Conservation (phyloP, 2,329 filamentous ascomycete species). For the Salinomyces thailandicus region DNA sequence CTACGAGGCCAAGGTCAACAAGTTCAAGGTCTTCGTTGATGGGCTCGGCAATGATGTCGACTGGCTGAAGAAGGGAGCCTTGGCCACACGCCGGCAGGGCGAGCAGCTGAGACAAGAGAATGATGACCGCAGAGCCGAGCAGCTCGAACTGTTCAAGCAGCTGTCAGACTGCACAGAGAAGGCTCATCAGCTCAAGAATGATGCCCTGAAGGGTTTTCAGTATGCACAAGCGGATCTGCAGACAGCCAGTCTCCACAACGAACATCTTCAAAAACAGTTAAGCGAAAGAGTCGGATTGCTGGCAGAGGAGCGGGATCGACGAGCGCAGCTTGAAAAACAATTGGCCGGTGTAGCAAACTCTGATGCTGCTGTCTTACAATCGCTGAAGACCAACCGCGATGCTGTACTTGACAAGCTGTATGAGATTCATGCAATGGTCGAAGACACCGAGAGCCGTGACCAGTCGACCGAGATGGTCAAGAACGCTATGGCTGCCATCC, state of each 20-base stretch:
- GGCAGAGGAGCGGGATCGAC: slow-evolving; percentile 15
- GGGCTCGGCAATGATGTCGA: slow-evolving; percentile 16
- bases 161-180: slow-evolving; percentile 8
- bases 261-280: slow-evolving; percentile 15
- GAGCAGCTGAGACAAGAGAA: slow-evolving; percentile 8
- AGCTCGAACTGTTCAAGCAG: slow-evolving; percentile 9
- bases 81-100: slow-evolving; percentile 4
- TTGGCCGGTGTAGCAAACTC: slow-evolving; percentile 4
- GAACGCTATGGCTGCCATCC: slow-evolving; percentile 11
- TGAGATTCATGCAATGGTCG: slow-evolving; percentile 11
- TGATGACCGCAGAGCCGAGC: slow-evolving; percentile 5
- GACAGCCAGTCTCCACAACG: slow-evolving; percentile 3
- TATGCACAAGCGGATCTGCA: slow-evolving; percentile 12
- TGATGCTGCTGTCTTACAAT: slow-evolving; percentile 4
- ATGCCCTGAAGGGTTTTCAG: slow-evolving; percentile 12
- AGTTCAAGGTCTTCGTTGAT: slow-evolving; percentile 16
- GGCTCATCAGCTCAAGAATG: slow-evolving; percentile 7
- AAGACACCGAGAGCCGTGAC: slow-evolving; percentile 4
- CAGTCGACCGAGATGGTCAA: slow-evolving; percentile 9
- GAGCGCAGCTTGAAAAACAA: slow-evolving; percentile 15
- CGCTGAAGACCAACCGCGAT: slow-evolving; percentile 10
- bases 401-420: slow-evolving; percentile 16
- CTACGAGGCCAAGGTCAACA: slow-evolving; percentile 9
- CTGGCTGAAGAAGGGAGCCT: slow-evolving; percentile 10
- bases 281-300: slow-evolving; percentile 12